A percentile compares a stretch with the other conserved stretches of the same genome.
Conservation (phyloP, 164 flowering plant genomes). For the Piper betle region DNA sequence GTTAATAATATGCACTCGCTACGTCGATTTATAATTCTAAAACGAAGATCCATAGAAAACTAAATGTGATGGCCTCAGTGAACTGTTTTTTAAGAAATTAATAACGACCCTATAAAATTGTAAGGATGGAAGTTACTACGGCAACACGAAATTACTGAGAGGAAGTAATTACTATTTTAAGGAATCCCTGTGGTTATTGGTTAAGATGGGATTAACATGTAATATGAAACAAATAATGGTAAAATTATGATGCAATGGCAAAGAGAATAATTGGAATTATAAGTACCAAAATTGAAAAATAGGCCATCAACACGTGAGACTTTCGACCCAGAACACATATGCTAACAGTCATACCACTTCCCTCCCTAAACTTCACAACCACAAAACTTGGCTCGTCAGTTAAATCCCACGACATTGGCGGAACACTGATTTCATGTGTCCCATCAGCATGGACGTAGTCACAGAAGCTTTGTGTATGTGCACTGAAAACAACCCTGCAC, state of each 20-base stretch:
- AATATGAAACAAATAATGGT: neutral
- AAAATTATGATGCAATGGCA: constrained; percentile 8
- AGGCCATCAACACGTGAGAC: constrained; percentile 34
- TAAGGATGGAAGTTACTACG: too few relatives aligned
- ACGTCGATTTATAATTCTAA: too few relatives aligned
- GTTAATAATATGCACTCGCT: neutral
- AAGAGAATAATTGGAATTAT: constrained; percentile 18
- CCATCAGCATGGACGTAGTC: constrained; percentile 41
- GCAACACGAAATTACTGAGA: neutral
- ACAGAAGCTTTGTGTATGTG: constrained; percentile 37
- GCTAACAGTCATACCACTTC: constrained; percentile 28
- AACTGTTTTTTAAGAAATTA: too few relatives aligned
- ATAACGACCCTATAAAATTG: too few relatives aligned
- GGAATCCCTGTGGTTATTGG: neutral
- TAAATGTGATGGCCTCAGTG: too few relatives aligned
- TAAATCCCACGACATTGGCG: constrained; percentile 58
- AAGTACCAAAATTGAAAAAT: constrained; percentile 19
- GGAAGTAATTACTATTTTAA: neutral
- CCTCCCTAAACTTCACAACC: constrained; percentile 36
- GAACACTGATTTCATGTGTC: constrained; percentile 54
- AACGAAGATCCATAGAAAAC: too few relatives aligned
- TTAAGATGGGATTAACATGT: neutral
- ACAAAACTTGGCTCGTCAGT: constrained; percentile 57
- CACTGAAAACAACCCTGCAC: constrained; percentile 62
- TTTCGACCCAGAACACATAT: constrained; percentile 49